Evolutionary conservation across 495 filamentous ascomycete genomes (phyloP).

Genomic region (Neurospora tetraspora): DNA sequence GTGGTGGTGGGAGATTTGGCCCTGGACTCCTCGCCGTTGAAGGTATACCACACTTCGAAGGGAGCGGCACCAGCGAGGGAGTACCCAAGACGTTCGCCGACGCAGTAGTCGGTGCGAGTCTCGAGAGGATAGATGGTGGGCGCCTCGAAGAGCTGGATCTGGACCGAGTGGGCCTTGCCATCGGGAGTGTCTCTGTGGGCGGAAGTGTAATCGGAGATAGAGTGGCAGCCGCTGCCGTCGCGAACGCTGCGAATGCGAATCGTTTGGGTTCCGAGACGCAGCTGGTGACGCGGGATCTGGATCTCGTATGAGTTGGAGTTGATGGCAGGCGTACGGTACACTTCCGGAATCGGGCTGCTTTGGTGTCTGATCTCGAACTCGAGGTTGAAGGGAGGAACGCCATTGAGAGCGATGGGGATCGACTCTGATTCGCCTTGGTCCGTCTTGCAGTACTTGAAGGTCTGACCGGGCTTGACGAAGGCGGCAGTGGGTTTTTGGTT

Average conservation of each 20-base stretch:
- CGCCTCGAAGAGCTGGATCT: conserved; percentile 82
- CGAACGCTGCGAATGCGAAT: conserved; percentile 81
- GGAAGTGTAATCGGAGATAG: conserved; percentile 22
- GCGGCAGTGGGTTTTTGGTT: conserved; percentile 67
- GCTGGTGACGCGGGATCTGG: conserved; percentile 68
- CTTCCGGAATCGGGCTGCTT: conserved; percentile 65
- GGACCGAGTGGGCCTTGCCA: conserved; percentile 57
- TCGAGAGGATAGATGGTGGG: conserved; percentile 82
- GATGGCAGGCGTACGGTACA: conserved; percentile 68
- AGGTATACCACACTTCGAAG: conserved; percentile 87
- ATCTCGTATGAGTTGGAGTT: conserved; percentile 63
- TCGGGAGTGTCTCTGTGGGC: conserved; percentile 34
- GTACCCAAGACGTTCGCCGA: conserved; percentile 87
- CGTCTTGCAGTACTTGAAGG: conserved; percentile 86
- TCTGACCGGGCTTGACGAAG: conserved; percentile 82
- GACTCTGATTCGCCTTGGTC: conserved; percentile 71
- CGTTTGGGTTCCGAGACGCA: conserved; percentile 75
- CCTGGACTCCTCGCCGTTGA: conserved; percentile 65
- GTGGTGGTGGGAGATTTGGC: conserved; percentile 65
- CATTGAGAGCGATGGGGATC: conserved; percentile 74
- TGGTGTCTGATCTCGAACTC: conserved; percentile 91
- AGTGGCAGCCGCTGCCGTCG: conserved; percentile 74
- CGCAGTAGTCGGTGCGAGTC: conserved; percentile 81
- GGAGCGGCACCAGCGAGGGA: conserved; percentile 78
- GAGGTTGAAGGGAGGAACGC: conserved; percentile 77